Conservation (phyloP, 1,284 basidiomycete genomes). For the Gastroboletus turbinatus region DNA sequence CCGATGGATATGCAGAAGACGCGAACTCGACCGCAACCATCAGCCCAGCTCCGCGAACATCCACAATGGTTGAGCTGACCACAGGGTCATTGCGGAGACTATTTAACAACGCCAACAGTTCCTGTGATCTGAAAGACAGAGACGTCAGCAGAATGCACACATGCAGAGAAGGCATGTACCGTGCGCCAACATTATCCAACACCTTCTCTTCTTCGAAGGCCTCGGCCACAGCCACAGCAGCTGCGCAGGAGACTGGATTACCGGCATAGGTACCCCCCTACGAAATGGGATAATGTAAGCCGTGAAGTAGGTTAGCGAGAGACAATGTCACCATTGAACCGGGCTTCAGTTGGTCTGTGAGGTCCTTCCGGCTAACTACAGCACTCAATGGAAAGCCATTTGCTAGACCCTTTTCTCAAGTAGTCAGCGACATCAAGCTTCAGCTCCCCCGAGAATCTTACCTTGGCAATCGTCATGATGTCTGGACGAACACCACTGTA, state of each 20-base stretch:
- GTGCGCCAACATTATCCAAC: conserved; percentile 73
- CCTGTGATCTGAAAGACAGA: conserved; percentile 54
- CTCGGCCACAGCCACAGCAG: conserved; percentile 79
- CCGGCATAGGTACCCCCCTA: conserved; percentile 90
- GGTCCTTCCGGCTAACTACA: conserved; percentile 77
- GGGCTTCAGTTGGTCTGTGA: conserved; percentile 79
- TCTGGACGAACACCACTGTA: conserved; percentile 84
- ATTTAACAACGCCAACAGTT: conserved; percentile 68
- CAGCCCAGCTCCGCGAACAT: conserved; percentile 76
- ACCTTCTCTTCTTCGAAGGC: conserved; percentile 78
- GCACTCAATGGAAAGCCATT: conserved; percentile 94
- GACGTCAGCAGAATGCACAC: conserved; percentile 1
- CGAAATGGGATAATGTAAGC: conserved; percentile 11
- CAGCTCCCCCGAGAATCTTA: conserved; percentile 21
- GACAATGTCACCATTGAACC: conserved; percentile 67
- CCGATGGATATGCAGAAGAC: conserved; percentile 48
- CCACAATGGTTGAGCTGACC: conserved; percentile 60
- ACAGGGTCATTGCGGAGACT: conserved; percentile 52
- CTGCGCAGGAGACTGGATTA: conserved; percentile 87
- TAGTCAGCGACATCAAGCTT: conserved; percentile 4
- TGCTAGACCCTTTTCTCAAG: conserved; percentile 66
- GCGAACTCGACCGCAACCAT: conserved; percentile 85
- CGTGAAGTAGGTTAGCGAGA: not conserved
- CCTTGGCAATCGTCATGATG: conserved; percentile 88
- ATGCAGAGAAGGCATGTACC: conserved; percentile 41